These are phyloP conservation scores for Balakata baccata DNA, from an alignment of 345 rosid genomes.

Conservation along the genomic window DNA sequence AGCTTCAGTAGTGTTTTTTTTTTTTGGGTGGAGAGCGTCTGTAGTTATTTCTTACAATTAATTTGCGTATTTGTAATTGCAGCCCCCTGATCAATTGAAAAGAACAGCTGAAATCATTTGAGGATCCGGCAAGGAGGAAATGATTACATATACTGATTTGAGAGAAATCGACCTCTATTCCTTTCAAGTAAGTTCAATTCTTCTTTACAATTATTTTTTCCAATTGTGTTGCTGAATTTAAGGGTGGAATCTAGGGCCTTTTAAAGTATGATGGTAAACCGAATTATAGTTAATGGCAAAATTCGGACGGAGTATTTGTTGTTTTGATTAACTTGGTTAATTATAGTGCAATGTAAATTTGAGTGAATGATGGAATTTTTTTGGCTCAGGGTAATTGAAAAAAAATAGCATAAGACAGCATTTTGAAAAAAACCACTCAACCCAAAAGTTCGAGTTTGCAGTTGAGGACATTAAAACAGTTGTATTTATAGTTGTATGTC, in stretches of 20 bases:
- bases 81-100: constrained; percentile 79
- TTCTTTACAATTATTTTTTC: not conserved
- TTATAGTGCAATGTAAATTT: no score
- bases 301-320: no score
- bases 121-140: constrained; percentile 59
- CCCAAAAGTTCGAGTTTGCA: no score
- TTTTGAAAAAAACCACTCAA: no score
- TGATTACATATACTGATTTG: constrained; percentile 55
- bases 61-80: constrained; percentile 7
- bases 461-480: no score
- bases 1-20: constrained; percentile 78
- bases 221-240: not conserved
- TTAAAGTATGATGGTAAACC: constrained; percentile 77
- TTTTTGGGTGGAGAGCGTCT: no score
- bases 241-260: constrained; percentile 53
- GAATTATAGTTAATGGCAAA: constrained; percentile 66
- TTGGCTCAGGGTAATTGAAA: no score
- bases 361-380: no score
- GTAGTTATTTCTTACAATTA: constrained; percentile 35
- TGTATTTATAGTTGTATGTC: no score
- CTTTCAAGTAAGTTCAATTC: constrained; percentile 59
- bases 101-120: constrained; percentile 84
- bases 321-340: no score
- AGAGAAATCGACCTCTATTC: constrained; percentile 94
- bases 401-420: no score